Conservation (phyloP, 2,329 filamentous ascomycete genomes). For the Colletotrichum sp. region DNA sequence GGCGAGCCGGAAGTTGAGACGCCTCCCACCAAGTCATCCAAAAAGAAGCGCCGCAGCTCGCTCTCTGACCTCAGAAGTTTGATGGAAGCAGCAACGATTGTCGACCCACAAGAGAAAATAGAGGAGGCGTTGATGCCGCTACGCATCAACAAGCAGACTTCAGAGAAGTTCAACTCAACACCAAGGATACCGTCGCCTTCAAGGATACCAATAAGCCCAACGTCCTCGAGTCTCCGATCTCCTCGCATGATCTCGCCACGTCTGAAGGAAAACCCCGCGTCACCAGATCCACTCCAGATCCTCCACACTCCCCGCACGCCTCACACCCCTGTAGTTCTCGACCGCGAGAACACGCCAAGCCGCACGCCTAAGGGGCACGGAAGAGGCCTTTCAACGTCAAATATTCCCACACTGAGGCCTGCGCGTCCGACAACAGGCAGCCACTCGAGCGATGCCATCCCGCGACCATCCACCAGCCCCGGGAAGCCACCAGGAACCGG, state of each 20-base stretch:
- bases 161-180: slow-evolving; percentile 62
- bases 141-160: slow-evolving; percentile 57
- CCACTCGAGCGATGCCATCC: slow-evolving; percentile 26
- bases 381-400: slow-evolving; percentile 57
- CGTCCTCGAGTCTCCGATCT: slow-evolving; percentile 40
- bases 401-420: slow-evolving; percentile 59
- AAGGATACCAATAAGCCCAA: slow-evolving; percentile 58
- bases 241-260: slow-evolving; percentile 33
- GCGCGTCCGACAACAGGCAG: slow-evolving; percentile 32
- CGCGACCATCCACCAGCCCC: slow-evolving; percentile 35
- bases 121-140: slow-evolving; percentile 50
- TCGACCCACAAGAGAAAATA: slow-evolving; percentile 40
- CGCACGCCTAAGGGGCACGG: slow-evolving; percentile 36
- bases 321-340: not conserved
- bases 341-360: slow-evolving; percentile 5
- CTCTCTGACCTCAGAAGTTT: slow-evolving; percentile 81
- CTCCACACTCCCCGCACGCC: not conserved
- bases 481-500: slow-evolving; percentile 44
- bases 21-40: slow-evolving; percentile 44
- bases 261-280: slow-evolving; percentile 53
- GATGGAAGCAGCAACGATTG: slow-evolving; percentile 65
- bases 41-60: slow-evolving; percentile 88
- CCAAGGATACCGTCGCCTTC: slow-evolving; percentile 50
- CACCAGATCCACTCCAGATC: slow-evolving; percentile 9
- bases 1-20: slow-evolving; percentile 56